Evolutionary conservation across 139 green algal species (phyloP).

Genomic region (Pleodorina starrii): DNA sequence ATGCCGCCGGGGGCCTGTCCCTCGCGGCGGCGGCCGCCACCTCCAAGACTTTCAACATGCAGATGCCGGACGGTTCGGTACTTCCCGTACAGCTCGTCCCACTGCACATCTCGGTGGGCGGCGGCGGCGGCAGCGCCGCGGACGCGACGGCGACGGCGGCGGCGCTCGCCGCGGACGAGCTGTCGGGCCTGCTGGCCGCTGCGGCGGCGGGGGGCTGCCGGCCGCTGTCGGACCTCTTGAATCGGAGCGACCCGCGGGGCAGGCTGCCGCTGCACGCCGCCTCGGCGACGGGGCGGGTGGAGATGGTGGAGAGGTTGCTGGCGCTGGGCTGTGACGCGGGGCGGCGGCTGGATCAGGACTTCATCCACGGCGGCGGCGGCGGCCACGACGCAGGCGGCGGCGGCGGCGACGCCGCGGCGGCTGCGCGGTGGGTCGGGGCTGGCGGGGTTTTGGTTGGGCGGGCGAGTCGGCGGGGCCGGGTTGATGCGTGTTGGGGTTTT

Average conservation of each 20-base stretch:
- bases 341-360: conserved; percentile 6
- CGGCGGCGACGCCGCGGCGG: too few species aligned
- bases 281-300: conserved; percentile 11
- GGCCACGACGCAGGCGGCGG: background rate
- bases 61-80: conserved; percentile 11
- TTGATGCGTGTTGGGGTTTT: too few species aligned
- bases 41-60: conserved; percentile 14
- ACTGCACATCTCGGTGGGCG: background rate
- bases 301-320: conserved; percentile 45
- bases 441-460: too few species aligned
- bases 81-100: conserved; percentile 35
- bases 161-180: background rate
- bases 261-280: conserved; percentile 48
- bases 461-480: too few species aligned
- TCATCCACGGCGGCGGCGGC: background rate
- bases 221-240: conserved; percentile 21
- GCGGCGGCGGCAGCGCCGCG: background rate
- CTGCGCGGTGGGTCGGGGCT: too few species aligned
- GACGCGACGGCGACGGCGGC: background rate
- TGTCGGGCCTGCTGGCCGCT: background rate
- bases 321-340: conserved; percentile 31
- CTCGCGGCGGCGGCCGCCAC: background rate
- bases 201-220: background rate
- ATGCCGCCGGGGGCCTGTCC: background rate
- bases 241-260: conserved; percentile 16